Percentiles rank a stretch among this genome's conserved stretches.
phyloP scores from a whole-genome alignment of 1,139 yeast species.

The Magnusiomyces ingens region DNA sequence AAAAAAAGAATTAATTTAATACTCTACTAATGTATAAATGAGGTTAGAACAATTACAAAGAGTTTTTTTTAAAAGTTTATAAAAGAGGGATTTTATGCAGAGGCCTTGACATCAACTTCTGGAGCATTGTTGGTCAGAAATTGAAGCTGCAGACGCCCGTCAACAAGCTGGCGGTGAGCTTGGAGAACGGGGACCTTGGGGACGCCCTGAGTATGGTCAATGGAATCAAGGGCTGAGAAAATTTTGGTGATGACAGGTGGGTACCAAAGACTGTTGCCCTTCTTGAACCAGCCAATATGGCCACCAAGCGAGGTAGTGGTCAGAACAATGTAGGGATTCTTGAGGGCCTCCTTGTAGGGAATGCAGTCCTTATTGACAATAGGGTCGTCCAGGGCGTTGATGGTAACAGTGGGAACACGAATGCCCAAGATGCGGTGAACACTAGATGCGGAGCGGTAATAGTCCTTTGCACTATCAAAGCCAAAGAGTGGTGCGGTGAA shows the following conservation, averaged over 20 bases:
- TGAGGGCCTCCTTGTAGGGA: constrained; percentile 52
- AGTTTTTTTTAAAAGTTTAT: too few relatives aligned
- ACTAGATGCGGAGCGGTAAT: constrained; percentile 67
- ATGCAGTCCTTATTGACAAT: constrained; percentile 52
- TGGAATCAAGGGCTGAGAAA: constrained; percentile 47
- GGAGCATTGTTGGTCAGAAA: not conserved
- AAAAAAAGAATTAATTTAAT: not conserved
- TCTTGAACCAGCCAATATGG: constrained; percentile 67
- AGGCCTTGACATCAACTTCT: not conserved
- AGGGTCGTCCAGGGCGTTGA: constrained; percentile 80
- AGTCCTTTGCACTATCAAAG: constrained; percentile 60
- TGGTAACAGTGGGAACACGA: constrained; percentile 58
- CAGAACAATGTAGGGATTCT: constrained; percentile 64
- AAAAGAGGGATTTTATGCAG: not conserved
- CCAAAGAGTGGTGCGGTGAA: constrained; percentile 75
- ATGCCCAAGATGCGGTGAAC: constrained; percentile 48
- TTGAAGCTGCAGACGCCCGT: constrained; percentile 4
- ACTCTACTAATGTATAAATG: too few relatives aligned
- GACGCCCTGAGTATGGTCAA: constrained; percentile 19
- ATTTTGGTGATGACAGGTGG: constrained; percentile 56
- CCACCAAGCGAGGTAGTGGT: constrained; percentile 79
- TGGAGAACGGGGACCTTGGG: constrained; percentile 7
- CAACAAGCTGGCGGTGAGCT: constrained; percentile 8
- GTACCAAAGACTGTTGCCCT: constrained; percentile 68
- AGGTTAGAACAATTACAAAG: too few relatives aligned